phyloP scores from a whole-genome alignment of 768 basidiomycete genomes.

The Heimioporus sp. region DNA sequence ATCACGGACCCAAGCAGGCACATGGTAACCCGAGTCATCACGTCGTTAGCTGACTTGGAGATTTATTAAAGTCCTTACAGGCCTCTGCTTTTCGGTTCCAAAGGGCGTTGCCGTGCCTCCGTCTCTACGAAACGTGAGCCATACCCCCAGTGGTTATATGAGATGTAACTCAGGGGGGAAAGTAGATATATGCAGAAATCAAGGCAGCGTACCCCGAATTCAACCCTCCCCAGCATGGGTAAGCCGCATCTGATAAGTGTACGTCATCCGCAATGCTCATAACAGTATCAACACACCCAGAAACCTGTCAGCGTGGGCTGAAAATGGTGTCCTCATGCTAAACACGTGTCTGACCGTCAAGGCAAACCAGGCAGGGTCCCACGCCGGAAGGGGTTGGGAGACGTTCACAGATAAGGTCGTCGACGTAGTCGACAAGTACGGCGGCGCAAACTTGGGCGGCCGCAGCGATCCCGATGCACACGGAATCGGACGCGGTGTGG shows the following conservation, averaged over 20 bases:
- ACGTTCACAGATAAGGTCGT: slow-evolving; percentile 83
- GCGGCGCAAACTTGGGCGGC: slow-evolving; percentile 62
- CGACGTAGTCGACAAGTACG: slow-evolving; percentile 72
- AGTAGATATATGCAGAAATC: slow-evolving; percentile 85
- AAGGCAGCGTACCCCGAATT: slow-evolving; percentile 81
- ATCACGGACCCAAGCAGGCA: slow-evolving; percentile 77
- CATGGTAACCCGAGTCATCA: slow-evolving; percentile 57
- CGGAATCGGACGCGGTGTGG: slow-evolving; percentile 70
- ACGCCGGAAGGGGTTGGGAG: slow-evolving; percentile 89
- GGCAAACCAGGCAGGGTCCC: slow-evolving; percentile 73
- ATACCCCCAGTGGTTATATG: slow-evolving; percentile 1
- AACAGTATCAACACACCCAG: slow-evolving; percentile 37
- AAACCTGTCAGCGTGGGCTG: slow-evolving; percentile 77
- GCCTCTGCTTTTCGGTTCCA: slow-evolving; percentile 89
- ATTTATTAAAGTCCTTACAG: slow-evolving; percentile 36
- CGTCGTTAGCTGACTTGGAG: slow-evolving; percentile 8
- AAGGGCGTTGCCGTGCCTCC: slow-evolving; percentile 73
- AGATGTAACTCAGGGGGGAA: slow-evolving; percentile 11
- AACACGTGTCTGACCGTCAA: slow-evolving; percentile 92
- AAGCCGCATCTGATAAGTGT: slow-evolving; percentile 30
- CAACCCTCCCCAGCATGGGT: slow-evolving; percentile 81
- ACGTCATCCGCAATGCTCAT: slow-evolving; percentile 4
- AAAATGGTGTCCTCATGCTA: slow-evolving; percentile 84
- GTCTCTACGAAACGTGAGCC: slow-evolving; percentile 74
- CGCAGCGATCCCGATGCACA: slow-evolving; percentile 33